Percentiles rank a stretch among this genome's conserved stretches.
These are phyloP conservation scores for Trypanosoma melophagium DNA, from an alignment of 208 protist species.

Conservation along the genomic window DNA sequence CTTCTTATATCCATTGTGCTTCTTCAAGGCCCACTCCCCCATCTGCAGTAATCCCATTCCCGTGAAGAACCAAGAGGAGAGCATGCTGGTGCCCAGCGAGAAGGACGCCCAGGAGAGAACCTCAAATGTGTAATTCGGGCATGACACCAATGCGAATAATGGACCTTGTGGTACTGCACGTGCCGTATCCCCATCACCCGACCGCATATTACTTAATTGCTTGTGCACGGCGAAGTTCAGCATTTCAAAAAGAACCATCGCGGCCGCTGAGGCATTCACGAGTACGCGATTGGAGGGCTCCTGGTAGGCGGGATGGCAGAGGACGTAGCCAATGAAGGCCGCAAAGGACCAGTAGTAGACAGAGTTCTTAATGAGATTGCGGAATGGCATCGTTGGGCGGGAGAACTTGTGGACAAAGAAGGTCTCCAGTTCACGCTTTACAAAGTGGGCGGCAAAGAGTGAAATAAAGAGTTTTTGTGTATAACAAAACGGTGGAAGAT, in stretches of 20 bases:
- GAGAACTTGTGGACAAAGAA: constrained; percentile 95
- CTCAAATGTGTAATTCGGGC: constrained; percentile 96
- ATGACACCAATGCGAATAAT: constrained; percentile 90
- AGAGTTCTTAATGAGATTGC: constrained; percentile 95
- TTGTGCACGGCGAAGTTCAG: constrained; percentile 91
- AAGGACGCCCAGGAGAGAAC: constrained; percentile 93
- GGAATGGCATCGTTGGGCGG: constrained; percentile 92
- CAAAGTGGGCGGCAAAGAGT: constrained; percentile 91
- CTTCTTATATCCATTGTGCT: constrained; percentile 87
- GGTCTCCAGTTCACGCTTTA: constrained; percentile 94
- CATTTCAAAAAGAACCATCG: constrained; percentile 81
- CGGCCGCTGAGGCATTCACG: constrained; percentile 43
- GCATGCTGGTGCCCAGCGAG: constrained; percentile 81
- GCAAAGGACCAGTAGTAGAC: constrained; percentile 95
- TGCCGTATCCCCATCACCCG: constrained; percentile 56
- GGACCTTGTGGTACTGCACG: constrained; percentile 81
- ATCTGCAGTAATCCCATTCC: constrained; percentile 81
- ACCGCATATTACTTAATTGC: constrained; percentile 88
- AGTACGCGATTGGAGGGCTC: constrained; percentile 43
- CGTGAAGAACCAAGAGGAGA: constrained; percentile 84
- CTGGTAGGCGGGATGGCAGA: constrained; percentile 88
- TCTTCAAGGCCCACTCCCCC: constrained; percentile 84
- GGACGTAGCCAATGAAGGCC: constrained; percentile 86
- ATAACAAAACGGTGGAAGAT: constrained; percentile 42
- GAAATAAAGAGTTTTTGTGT: constrained; percentile 79